Evolutionary conservation across 2,329 filamentous ascomycete genomes (phyloP), one percentile per base, ranked within the genome.

Genomic region (Laburnicola sp.): DNA sequence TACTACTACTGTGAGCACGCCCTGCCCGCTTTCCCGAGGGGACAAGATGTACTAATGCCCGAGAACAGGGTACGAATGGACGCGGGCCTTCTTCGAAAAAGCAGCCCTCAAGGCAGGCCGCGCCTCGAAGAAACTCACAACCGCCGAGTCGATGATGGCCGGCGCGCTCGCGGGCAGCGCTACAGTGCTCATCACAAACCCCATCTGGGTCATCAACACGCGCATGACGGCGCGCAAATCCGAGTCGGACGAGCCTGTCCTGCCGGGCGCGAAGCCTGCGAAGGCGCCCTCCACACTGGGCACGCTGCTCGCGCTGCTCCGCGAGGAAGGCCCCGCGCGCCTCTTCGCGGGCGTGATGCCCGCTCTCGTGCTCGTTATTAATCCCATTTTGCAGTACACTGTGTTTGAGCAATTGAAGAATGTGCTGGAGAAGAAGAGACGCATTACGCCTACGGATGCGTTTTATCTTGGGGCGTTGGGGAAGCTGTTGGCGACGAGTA

Each of bases 351-450:
- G 94, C 55, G 93, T 99, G 45, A 82, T 97, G 52, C 94, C 94
- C 7, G 94, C 94, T 0, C 79, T 99, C 62, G 86, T 99, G 60
- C 16, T 16, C 16, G 16, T 99, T 68, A 91, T 97, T 78, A 99
- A 99, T 78, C 94, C 94, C 3, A 99, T 99, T 62, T 79, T 99
- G 58, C 94, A 99, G 78, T 99, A 99, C 76, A 99, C 94, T 11
- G 88, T 99, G 49, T 99, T 97, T 66, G 94, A 99, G 81, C 93
- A 99, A 80, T 80, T 97, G 78, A 97, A 97, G 84, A 96, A 97
- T 72, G 67, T 82, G 25, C 76, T 97, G 50, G 93, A 97, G 82
- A 88, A 83, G 72, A 81, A 82, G 71, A 79, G 80, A 44, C 85
- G 87, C 63, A 83, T 97, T 50, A 96, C 90, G 0, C 91, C 93